Evolutionary conservation across 495 filamentous ascomycete species (phyloP), one percentile per base, ranked within the genome.

Genomic region (Aspergillus egyptiacus): DNA sequence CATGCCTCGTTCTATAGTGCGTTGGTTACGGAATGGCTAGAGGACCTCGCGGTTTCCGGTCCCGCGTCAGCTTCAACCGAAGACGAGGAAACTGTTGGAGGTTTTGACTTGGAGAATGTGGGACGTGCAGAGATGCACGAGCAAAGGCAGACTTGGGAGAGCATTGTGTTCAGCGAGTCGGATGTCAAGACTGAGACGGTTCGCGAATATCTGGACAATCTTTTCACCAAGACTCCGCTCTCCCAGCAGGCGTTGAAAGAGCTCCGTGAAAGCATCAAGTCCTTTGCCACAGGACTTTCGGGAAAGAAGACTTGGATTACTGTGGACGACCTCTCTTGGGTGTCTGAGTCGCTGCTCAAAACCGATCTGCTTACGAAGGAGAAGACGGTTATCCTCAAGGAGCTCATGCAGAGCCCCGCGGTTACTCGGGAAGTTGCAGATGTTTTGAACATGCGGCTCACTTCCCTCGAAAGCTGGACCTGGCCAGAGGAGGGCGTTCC

Each of bases 391-490:
- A 75, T 78, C 5, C 55, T 86, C 31, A 77, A 75, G 49, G 81
- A 85, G 44, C 83, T 85, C 49, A 67, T 74, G 42, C 68, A 66
- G 22, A 82, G 81, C 48, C 57, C 70, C 0, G 65, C 75, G 18
- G 78, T 86, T 11, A 58, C 79, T 0, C 62, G 66, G 30, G 83
- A 86, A 51, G 72, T 87, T 4, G 73, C 73, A 1, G 81, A 86
- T 57, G 82, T 86, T 13, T 61, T 87, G 33, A 86, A 85, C 53
- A 82, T 86, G 79, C 69, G 82, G 10, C 72, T 84, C 35, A 68
- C 77, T 0, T 65, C 77, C 3, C 57, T 86, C 10, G 66, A 75
- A 1, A 73, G 65, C 17, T 87, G 83, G 83, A 61, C 63, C n/a
- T 87, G 81, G 82, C 72, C 71, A 6, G 45, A 59, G 0, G 65